These are phyloP conservation scores for Pezicula radicicola DNA, from an alignment of 2,329 filamentous ascomycete species.

Conservation along the genomic window DNA sequence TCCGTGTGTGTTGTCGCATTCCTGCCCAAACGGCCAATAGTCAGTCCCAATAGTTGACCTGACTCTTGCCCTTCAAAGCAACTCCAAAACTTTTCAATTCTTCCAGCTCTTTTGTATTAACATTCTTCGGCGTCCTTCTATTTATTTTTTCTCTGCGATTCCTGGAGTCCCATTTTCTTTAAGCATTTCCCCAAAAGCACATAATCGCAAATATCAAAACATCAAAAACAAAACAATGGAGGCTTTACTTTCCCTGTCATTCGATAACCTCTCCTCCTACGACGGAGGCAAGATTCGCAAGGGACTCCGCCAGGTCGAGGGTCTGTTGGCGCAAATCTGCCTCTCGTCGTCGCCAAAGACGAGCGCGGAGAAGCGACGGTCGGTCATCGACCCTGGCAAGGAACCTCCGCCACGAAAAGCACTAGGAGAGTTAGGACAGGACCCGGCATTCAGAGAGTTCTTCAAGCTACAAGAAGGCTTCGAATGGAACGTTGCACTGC, in stretches of 20 bases:
- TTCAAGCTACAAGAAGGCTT: conserved; percentile 97
- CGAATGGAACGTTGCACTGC: conserved; percentile 92
- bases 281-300: conserved; percentile 89
- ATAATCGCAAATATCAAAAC: conserved; percentile 8
- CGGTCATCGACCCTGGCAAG: conserved; percentile 32
- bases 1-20: too few relatives aligned
- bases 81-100: conserved; percentile 10
- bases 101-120: conserved; percentile 15
- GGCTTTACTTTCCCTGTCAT: conserved; percentile 84
- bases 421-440: conserved; percentile 68
- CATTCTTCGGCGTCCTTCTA: conserved; percentile 11
- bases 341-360: conserved; percentile 49
- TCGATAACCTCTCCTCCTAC: conserved; percentile 94
- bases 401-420: conserved; percentile 48
- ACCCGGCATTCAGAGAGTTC: conserved; percentile 92
- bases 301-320: conserved; percentile 90
- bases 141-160: conserved; percentile 5
- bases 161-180: not conserved
- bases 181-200: conserved; percentile 9
- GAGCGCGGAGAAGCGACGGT: conserved; percentile 20
- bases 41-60: not conserved
- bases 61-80: not conserved
- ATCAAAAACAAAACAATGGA: conserved; percentile 63
- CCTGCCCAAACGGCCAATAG: not conserved
- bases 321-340: conserved; percentile 90